A percentile compares a stretch with the other conserved stretches of the same genome.
Conservation (phyloP, 495 filamentous ascomycete species). For the Chlorociboria aeruginascens region DNA sequence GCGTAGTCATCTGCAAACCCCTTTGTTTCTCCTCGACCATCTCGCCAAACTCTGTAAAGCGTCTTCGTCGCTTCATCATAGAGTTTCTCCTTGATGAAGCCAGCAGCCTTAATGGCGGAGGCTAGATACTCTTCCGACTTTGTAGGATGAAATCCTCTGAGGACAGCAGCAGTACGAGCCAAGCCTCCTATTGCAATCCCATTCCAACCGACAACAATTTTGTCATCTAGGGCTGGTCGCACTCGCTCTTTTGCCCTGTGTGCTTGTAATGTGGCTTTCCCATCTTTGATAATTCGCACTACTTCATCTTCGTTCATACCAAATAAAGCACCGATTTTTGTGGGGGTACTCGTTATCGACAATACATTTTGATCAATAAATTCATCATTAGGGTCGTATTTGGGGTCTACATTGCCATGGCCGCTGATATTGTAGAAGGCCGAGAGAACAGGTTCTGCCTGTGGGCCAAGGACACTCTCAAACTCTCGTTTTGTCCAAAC, state of each 20-base stretch:
- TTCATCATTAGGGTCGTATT: constrained; percentile 83
- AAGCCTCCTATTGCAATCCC: constrained; percentile 81
- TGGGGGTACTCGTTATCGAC: constrained; percentile 37
- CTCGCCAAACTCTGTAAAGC: constrained; percentile 66
- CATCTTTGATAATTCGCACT: constrained; percentile 52
- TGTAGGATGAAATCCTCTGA: constrained; percentile 46
- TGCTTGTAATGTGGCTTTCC: constrained; percentile 56
- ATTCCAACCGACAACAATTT: constrained; percentile 81
- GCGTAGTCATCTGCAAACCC: constrained; percentile 96
- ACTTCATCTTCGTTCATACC: constrained; percentile 66
- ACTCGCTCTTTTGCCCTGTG: constrained; percentile 66
- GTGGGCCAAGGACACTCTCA: constrained; percentile 58
- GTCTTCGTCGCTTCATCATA: constrained; percentile 51
- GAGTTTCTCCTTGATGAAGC: constrained; percentile 69
- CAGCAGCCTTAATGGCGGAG: constrained; percentile 55
- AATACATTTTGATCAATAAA: constrained; percentile 74
- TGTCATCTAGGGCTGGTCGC: constrained; percentile 78
- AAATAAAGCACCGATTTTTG: constrained; percentile 63
- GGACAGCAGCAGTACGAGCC: constrained; percentile 55
- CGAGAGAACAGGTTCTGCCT: constrained; percentile 62
- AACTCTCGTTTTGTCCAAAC: constrained; percentile 89
- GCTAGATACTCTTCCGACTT: constrained; percentile 46
- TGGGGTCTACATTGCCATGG: constrained; percentile 76
- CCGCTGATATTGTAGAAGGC: constrained; percentile 78
- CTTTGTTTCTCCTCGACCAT: constrained; percentile 53